phyloP scores from a whole-genome alignment of 768 basidiomycete genomes.

The Panaeolus papilionaceus region DNA sequence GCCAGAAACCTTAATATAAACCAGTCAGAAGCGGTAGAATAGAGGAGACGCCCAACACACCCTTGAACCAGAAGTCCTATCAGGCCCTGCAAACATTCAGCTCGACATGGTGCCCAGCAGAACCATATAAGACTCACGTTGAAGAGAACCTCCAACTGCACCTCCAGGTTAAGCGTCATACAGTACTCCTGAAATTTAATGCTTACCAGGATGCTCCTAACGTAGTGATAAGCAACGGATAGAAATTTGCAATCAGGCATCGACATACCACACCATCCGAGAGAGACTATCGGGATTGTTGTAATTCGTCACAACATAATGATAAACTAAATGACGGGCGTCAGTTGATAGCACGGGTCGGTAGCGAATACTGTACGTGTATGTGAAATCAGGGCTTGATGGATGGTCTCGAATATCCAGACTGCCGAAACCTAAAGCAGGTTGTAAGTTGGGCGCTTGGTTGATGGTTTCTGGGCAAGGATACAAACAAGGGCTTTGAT shows the following conservation, averaged over 20 bases:
- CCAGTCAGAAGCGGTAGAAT: conserved; percentile 13
- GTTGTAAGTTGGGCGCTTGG: neutral
- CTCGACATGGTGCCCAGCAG: conserved; percentile 9
- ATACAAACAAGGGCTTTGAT: conserved; percentile 53
- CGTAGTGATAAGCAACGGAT: neutral
- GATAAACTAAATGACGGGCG: conserved; percentile 47
- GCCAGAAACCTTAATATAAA: conserved; percentile 43
- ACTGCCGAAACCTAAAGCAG: conserved; percentile 49
- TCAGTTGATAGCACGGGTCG: neutral
- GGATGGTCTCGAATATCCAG: conserved; percentile 56
- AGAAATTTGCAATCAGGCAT: neutral
- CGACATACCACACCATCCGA: conserved; percentile 53
- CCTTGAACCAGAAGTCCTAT: conserved; percentile 63
- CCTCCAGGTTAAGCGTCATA: conserved; percentile 9
- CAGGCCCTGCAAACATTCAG: conserved; percentile 43
- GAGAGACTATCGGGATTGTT: conserved; percentile 45
- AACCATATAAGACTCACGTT: conserved; percentile 44
- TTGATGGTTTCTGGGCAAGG: neutral
- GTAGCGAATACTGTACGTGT: conserved; percentile 39
- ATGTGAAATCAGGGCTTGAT: conserved; percentile 62
- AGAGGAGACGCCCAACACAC: conserved; percentile 30
- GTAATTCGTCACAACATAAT: conserved; percentile 59
- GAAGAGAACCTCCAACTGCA: conserved; percentile 61
- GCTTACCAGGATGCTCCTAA: conserved; percentile 59
- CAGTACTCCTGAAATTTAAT: too few species aligned